These are phyloP conservation scores for Phyllosticta citrichinensis DNA, from an alignment of 2,329 filamentous ascomycete species.

Conservation along the genomic window DNA sequence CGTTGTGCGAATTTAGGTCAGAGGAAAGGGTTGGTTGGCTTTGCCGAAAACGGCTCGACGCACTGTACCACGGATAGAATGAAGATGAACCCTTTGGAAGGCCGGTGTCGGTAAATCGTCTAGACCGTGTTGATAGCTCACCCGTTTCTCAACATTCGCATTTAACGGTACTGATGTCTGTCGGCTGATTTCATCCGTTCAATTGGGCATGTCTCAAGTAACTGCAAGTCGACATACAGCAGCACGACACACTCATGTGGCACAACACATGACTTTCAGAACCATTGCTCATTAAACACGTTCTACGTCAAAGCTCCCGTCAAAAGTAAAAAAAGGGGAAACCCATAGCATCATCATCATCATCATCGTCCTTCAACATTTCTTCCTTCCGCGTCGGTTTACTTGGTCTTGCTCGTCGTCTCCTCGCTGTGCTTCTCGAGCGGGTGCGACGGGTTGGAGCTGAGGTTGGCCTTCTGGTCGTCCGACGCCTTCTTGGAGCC, in stretches of 20 bases:
- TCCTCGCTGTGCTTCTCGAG: conserved; percentile 52
- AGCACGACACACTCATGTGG: no score
- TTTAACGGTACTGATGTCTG: no score
- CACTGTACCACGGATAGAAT: no score
- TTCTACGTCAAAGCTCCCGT: neutral
- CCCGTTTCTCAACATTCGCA: no score
- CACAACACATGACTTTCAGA: neutral
- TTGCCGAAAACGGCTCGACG: no score
- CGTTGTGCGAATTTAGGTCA: neutral
- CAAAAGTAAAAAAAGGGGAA: neutral
- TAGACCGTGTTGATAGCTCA: no score
- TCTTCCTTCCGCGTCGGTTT: conserved; percentile 11
- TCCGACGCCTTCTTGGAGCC: conserved; percentile 41
- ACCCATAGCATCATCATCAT: neutral
- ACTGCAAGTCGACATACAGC: no score
- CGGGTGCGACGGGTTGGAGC: conserved; percentile 56
- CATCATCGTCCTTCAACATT: no score
- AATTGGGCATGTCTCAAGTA: neutral
- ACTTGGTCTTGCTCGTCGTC: conserved; percentile 47
- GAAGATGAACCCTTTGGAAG: no score
- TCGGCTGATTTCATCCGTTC: no score
- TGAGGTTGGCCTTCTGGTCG: conserved; percentile 38
- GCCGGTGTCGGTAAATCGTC: no score
- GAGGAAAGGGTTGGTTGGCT: no score
- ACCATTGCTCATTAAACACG: neutral